These are phyloP conservation scores for Agaricales sp. DNA, from an alignment of 1,284 basidiomycete species.

Conservation along the genomic window DNA sequence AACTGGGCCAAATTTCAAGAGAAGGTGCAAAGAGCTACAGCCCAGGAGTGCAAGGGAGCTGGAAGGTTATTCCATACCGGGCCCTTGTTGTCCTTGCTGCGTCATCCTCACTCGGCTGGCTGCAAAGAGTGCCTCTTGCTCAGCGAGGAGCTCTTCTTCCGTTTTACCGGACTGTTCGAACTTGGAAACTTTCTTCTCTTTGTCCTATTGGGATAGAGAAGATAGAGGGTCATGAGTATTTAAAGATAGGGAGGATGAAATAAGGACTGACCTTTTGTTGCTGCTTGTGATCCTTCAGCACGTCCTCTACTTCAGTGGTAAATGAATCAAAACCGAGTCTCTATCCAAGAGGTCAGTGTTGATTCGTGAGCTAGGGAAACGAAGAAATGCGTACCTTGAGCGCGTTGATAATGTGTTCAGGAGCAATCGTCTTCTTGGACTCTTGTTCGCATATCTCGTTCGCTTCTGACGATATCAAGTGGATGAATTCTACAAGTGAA, in stretches of 20 bases:
- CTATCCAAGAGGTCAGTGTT: constrained; percentile 25
- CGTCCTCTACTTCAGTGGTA: constrained; percentile 82
- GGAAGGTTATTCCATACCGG: neutral
- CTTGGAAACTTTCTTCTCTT: constrained; percentile 84
- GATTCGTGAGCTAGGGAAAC: constrained; percentile 7
- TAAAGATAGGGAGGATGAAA: neutral
- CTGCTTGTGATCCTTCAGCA: constrained; percentile 91
- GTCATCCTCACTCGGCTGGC: constrained; percentile 58
- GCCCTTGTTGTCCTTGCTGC: neutral
- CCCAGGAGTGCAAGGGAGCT: too few relatives aligned
- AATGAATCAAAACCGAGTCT: constrained; percentile 87
- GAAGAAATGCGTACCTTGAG: constrained; percentile 62
- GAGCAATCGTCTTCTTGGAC: constrained; percentile 98
- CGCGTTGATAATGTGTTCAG: constrained; percentile 92
- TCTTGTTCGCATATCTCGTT: constrained; percentile 98
- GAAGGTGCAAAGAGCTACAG: too few relatives aligned
- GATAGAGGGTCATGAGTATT: neutral
- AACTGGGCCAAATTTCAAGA: too few relatives aligned
- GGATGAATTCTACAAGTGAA: constrained; percentile 79
- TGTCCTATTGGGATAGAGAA: constrained; percentile 37
- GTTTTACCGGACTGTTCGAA: constrained; percentile 86
- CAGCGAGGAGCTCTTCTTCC: constrained; percentile 79
- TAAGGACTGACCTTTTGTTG: constrained; percentile 73
- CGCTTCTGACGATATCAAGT: constrained; percentile 93
- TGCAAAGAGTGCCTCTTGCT: constrained; percentile 90